Conservation (phyloP, 2,329 filamentous ascomycete genomes). For the Apiospora pterosperma region DNA sequence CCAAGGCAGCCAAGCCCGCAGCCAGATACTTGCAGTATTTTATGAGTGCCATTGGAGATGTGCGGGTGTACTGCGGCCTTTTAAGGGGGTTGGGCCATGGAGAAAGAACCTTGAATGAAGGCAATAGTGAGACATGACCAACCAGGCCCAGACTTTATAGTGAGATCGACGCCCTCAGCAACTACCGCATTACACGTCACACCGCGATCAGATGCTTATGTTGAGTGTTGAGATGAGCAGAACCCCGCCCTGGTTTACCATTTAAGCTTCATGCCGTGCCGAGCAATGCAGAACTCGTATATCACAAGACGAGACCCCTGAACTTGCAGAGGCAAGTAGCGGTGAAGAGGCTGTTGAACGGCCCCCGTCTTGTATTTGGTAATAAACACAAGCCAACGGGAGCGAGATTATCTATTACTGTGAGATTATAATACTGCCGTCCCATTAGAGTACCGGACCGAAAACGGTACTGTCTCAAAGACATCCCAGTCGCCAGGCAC, state of each 20-base stretch:
- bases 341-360: not conserved
- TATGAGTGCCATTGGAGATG: not conserved
- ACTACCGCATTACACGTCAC: not conserved
- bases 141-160: not conserved
- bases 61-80: not conserved
- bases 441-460: not conserved
- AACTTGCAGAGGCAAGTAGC: not conserved
- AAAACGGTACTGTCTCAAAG: slow-evolving; percentile 14
- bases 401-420: not conserved
- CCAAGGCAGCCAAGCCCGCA: not conserved
- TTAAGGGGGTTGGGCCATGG: too few species aligned
- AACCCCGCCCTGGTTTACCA: not conserved
- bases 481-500: slow-evolving; percentile 21
- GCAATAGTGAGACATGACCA: not conserved
- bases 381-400: not conserved
- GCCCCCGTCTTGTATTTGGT: too few species aligned
- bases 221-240: not conserved
- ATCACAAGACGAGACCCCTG: not conserved
- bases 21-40: not conserved
- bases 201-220: not conserved
- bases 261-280: not conserved
- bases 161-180: not conserved
- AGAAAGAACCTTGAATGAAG: too few species aligned
- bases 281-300: not conserved
- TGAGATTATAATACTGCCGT: not conserved